Base-by-base conservation (phyloP, 2,329 filamentous ascomycete species). In the Ceratocystis cubensis region DNA sequence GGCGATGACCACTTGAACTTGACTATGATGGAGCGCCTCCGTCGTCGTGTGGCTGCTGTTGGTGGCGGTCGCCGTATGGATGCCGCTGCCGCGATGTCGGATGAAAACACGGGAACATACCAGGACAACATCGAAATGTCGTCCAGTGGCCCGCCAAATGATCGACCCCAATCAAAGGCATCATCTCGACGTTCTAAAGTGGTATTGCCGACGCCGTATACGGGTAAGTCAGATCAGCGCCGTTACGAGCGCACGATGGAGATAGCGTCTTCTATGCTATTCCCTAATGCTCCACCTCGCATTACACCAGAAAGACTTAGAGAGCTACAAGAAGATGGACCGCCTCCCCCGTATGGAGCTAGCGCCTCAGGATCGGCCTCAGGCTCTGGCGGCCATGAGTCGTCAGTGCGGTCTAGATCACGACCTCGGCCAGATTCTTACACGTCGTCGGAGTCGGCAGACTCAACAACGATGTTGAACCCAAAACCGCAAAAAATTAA, bases 31-130 rank as follows among this genome's bases (percentile, higher is more conserved):
- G 82, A 84, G 69, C 78, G 78, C 68, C 80, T 84, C 56, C 73
- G 78, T 61, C 78, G 78, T 65, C 84, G 84, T 66, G 82, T 84
- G 28, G 75, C 78, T 28, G 82, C 84, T 70, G 75, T 84, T 17
- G 79, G 80, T 45, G 81, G 81, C 20, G 76, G 77, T 48, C 74
- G 75, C 7, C 76, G 78, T n/a, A 77, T 78, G 0, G 66, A 67
- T 59, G 76, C 78, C 5, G 69, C 72, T 1, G 72, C 71, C 28
- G 74, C 73, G 67, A 70, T 69, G 63, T 70, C 69, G 22, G 70
- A 73, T 10, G 72, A 73, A 63, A 22, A 20, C 22, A 22, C 25
- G 2, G 63, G 63, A 7, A 57, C 22, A 25, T 67, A 67, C 57
- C 57, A 33, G 22, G 63, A 67, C 17, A 63, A 63, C n/a, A 67